These are phyloP conservation scores for Paspalum vaginatum DNA, from an alignment of 176 grass and related monocot species.

Conservation along the genomic window DNA sequence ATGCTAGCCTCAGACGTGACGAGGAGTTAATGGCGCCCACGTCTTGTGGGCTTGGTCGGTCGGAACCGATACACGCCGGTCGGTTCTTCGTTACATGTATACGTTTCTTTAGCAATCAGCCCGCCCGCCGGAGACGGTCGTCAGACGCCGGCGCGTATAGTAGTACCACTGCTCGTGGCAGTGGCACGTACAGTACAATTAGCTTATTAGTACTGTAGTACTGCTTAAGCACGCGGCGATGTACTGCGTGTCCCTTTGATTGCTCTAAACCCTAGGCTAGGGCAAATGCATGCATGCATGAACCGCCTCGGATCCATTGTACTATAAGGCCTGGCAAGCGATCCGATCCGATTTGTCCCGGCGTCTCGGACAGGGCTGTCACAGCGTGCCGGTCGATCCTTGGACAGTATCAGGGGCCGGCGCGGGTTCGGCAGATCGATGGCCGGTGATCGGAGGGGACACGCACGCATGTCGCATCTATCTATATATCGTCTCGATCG, in stretches of 20 bases:
- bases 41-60: slow-evolving; percentile 47
- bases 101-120: slow-evolving; percentile 10
- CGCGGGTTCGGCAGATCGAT: neutral
- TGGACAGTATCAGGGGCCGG: slow-evolving; percentile 21
- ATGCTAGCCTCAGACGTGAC: too few species aligned
- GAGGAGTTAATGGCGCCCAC: slow-evolving; percentile 36
- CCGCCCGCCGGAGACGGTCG: neutral
- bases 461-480: slow-evolving; percentile 9
- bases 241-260: slow-evolving; percentile 24
- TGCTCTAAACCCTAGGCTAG: slow-evolving; percentile 34
- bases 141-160: neutral
- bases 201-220: too few species aligned
- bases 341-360: slow-evolving; percentile 60
- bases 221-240: neutral
- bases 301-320: neutral
- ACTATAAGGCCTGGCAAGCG: slow-evolving; percentile 24
- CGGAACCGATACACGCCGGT: slow-evolving; percentile 29
- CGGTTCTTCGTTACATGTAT: slow-evolving; percentile 27
- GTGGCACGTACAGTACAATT: too few species aligned
- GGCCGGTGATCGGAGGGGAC: slow-evolving; percentile 35
- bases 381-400: slow-evolving; percentile 41
- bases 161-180: neutral
- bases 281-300: neutral
- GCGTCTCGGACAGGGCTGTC: slow-evolving; percentile 32
- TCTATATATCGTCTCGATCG: neutral